Conservation (phyloP, 371 early-diverging fungal species). For the Rhizopus arrhizus region DNA sequence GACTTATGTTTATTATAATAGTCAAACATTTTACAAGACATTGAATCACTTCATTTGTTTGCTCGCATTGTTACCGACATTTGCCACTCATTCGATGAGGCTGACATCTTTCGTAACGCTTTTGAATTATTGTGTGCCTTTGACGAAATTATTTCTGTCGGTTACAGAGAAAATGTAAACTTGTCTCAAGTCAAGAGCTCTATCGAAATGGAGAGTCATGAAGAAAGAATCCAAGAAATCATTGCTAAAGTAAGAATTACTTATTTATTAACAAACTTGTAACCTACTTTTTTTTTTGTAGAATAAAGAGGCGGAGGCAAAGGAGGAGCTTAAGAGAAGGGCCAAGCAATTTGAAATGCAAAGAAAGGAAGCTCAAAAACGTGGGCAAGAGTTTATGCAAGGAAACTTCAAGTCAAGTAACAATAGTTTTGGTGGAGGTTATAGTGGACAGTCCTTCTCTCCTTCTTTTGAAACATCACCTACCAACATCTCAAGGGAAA, state of each 20-base stretch:
- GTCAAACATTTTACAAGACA: conserved; percentile 90
- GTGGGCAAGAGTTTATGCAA: conserved; percentile 64
- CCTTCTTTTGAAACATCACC: conserved; percentile 53
- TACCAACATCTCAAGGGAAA: conserved; percentile 32
- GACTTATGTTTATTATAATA: conserved; percentile 14
- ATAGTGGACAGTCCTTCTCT: conserved; percentile 41
- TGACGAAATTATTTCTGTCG: conserved; percentile 94
- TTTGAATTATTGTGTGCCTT: conserved; percentile 92
- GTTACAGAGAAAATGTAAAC: conserved; percentile 84
- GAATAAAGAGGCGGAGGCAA: conserved; percentile 97
- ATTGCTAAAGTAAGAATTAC: conserved; percentile 76
- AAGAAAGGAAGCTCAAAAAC: conserved; percentile 80
- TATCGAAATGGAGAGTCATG: conserved; percentile 95
- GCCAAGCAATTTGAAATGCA: conserved; percentile 92
- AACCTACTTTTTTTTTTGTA: conserved; percentile 24
- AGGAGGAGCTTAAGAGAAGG: conserved; percentile 90
- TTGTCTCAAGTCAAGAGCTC: conserved; percentile 88
- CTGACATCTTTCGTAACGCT: conserved; percentile 73
- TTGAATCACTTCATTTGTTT: conserved; percentile 90
- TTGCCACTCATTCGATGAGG: conserved; percentile 83
- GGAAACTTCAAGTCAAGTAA: conserved; percentile 49
- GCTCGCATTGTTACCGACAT: conserved; percentile 91
- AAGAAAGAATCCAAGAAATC: conserved; percentile 95
- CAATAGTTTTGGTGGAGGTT: conserved; percentile 24
- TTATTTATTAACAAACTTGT: not conserved